phyloP scores from a whole-genome alignment of 2,329 filamentous ascomycete species.

The Aspergillus unguis region DNA sequence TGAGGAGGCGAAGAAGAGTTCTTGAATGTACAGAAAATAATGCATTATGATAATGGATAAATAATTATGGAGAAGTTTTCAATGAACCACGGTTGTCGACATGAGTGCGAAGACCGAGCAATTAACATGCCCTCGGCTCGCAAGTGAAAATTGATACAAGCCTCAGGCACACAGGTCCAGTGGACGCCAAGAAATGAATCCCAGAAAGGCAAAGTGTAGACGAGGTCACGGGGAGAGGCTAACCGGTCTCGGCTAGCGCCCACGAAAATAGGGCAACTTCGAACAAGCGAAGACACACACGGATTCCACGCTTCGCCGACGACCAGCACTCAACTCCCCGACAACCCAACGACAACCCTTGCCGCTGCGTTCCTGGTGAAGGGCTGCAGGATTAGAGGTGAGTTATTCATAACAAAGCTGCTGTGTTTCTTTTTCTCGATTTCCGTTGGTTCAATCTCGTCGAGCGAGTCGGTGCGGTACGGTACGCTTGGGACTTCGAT shows the following conservation, averaged over 20 bases:
- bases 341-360: conserved; percentile 40
- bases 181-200: not conserved
- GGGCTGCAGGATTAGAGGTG: conserved; percentile 45
- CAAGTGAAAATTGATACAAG: no score
- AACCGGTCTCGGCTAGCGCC: conserved; percentile 27
- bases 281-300: conserved; percentile 45
- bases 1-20: conserved; percentile 28
- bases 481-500: not conserved
- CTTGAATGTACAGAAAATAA: not conserved
- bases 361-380: conserved; percentile 45
- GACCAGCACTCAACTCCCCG: conserved; percentile 40
- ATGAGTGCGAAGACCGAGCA: no score
- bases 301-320: conserved; percentile 41
- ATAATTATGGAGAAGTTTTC: no score
- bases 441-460: conserved; percentile 26
- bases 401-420: conserved; percentile 26
- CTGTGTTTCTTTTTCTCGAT: conserved; percentile 15
- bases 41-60: no score
- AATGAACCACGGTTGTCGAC: no score
- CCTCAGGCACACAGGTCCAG: no score
- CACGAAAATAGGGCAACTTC: conserved; percentile 38
- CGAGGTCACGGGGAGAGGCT: conserved; percentile 29
- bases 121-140: no score
- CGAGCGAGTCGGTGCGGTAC: conserved; percentile 13
- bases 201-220: conserved; percentile 2